These are phyloP conservation scores for Gossypium gossypioides DNA, from an alignment of 441 rosid genomes.

Conservation along the genomic window DNA sequence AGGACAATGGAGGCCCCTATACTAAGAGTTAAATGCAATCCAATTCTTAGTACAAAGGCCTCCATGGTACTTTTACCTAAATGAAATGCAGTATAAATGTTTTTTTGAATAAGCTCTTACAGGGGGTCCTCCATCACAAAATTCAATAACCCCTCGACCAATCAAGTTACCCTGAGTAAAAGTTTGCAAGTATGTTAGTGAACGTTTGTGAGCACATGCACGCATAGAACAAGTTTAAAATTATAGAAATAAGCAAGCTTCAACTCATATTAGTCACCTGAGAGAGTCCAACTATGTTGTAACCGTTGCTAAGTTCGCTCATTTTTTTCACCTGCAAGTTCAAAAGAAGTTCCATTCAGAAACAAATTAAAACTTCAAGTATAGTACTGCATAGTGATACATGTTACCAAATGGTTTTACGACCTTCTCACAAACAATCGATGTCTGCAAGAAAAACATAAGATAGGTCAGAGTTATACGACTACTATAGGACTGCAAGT, in stretches of 20 bases:
- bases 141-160: slow-evolving; percentile 67
- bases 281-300: slow-evolving; percentile 78
- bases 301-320: slow-evolving; percentile 62
- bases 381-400: slow-evolving; percentile 1
- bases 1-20: no score
- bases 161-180: slow-evolving; percentile 50
- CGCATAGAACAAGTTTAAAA: not conserved
- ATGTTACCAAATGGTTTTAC: slow-evolving; percentile 18
- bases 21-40: no score
- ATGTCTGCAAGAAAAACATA: slow-evolving; percentile 47
- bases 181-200: not conserved
- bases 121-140: slow-evolving; percentile 70
- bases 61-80: no score
- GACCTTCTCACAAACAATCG: slow-evolving; percentile 76
- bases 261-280: slow-evolving; percentile 37
- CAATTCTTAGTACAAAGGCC: no score
- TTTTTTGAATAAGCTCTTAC: slow-evolving; percentile 27
- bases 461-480: not conserved
- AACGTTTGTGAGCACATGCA: not conserved
- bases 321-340: slow-evolving; percentile 55
- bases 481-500: not conserved
- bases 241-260: not conserved
- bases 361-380: slow-evolving; percentile 10
- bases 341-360: not conserved
- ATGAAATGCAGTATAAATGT: not conserved